Evolutionary conservation across 73 alveolate species (phyloP), one percentile per base, ranked within the genome.

Genomic region (Paramecium primaurelia): DNA sequence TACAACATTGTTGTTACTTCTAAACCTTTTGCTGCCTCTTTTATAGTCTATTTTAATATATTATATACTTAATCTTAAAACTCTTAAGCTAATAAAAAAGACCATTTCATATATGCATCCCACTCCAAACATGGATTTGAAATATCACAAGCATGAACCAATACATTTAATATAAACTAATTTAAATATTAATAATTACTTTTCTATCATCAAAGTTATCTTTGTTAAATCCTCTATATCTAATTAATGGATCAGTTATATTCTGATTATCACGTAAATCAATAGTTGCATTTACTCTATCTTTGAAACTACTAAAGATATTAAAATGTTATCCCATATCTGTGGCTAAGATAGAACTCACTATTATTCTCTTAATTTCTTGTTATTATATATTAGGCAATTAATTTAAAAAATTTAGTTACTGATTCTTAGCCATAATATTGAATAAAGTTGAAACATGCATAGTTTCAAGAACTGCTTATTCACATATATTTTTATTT

Each of bases 401-500:
- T 59, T 86, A 40, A 38, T 69, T 59, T 0, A 69, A 28, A 22
- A 64, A 25, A 42, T 68, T 86, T 28, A 59, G 71, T n/a, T 87
- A 1, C 10, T 49, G 59, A 68, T 87, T 87, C 9, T 58, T 36
- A 38, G 18, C 14, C 18, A 87, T 26, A 4, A 87, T 87, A n/a
- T 87, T 49, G 40, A 87, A 60, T 54, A 87, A 64, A 25, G 93
- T 64, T 1, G 88, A 40, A 14, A 51, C 93, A 87, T 87, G 88
- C 88, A 87, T 87, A 26, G 45, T 64, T 51, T 87, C 93, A n/a
- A 87, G 44, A 59, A 87, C 77, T 10, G 93, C 93, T 87, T 36
- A 8, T 38, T 87, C 89, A 73, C 58, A 42, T 59, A 64, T 64
- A 44, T 40, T 38, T 44, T 26, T 64, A 28, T 77, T 64, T 20